phyloP scores from a whole-genome alignment of 73 alveolate genomes.

The Stentor roeselii region DNA sequence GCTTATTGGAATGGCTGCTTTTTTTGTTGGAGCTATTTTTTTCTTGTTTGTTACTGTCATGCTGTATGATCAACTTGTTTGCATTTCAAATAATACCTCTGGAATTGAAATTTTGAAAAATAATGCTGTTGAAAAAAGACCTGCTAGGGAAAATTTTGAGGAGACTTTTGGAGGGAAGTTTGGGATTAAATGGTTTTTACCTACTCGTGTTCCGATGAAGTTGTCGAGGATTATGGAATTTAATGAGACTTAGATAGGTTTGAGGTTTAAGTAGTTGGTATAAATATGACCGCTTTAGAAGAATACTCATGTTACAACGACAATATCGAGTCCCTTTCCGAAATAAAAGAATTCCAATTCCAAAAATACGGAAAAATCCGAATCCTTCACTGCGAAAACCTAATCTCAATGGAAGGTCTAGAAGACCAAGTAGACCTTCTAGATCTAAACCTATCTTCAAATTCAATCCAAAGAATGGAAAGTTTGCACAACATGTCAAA shows the following conservation, averaged over 20 bases:
- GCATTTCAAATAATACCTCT: constrained; percentile 20
- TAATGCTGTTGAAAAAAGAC: not conserved
- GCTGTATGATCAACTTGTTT: constrained; percentile 8
- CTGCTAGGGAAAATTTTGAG: not conserved
- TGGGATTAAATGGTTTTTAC: constrained; percentile 21
- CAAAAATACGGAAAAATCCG: not conserved
- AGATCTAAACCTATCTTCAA: constrained; percentile 25
- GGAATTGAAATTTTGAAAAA: constrained; percentile 20
- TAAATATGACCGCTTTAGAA: not conserved
- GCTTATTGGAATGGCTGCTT: not conserved
- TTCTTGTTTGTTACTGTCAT: not conserved
- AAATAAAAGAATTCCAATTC: not conserved
- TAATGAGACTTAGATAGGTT: not conserved
- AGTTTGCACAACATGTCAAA: not conserved
- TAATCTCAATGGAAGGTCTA: constrained; percentile 14
- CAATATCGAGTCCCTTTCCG: not conserved
- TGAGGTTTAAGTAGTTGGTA: not conserved
- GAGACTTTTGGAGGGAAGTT: constrained; percentile 28
- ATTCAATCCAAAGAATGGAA: constrained; percentile 23
- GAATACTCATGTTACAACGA: constrained; percentile 14
- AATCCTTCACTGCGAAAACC: constrained; percentile 2
- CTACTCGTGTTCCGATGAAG: not conserved
- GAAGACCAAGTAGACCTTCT: not conserved
- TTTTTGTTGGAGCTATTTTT: not conserved
- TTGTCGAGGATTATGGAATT: not conserved